phyloP scores from a whole-genome alignment of 2,329 filamentous ascomycete genomes.

The Penicillium sp. region DNA sequence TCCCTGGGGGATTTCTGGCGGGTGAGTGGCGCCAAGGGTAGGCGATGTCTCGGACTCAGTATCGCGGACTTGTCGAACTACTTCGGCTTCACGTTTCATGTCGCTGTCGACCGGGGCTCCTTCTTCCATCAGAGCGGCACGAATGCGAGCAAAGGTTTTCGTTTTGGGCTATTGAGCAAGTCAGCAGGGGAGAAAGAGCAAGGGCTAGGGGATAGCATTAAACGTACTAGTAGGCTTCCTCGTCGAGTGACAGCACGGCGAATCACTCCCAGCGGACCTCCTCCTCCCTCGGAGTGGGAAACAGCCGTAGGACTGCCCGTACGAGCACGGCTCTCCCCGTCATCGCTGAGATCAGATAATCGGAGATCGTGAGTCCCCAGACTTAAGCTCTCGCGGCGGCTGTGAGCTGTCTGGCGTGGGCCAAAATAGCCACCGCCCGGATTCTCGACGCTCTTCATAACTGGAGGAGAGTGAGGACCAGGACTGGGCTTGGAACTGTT shows the following conservation, averaged over 20 bases:
- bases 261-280: constrained; percentile 74
- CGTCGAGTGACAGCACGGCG: constrained; percentile 81
- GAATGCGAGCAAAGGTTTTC: constrained; percentile 91
- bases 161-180: constrained; percentile 75
- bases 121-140: constrained; percentile 87
- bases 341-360: constrained; percentile 78
- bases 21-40: constrained; percentile 48
- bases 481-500: constrained; percentile 70
- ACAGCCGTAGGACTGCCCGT: constrained; percentile 40
- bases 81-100: constrained; percentile 87
- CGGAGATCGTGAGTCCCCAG: constrained; percentile 88
- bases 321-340: constrained; percentile 62
- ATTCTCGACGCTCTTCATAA: constrained; percentile 60
- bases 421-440: constrained; percentile 60
- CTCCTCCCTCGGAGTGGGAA: constrained; percentile 54
- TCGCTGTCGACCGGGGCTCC: constrained; percentile 85
- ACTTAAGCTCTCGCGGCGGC: constrained; percentile 84
- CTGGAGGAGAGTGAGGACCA: constrained; percentile 78
- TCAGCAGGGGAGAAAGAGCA: not conserved
- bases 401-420: constrained; percentile 52
- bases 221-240: constrained; percentile 81
- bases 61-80: constrained; percentile 92
- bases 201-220: not conserved
- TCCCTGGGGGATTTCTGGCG: constrained; percentile 43
- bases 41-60: constrained; percentile 68